A percentile compares a stretch with the other conserved stretches of the same genome.
phyloP scores from a whole-genome alignment of 1,139 yeast genomes.

The Pichia sp. region DNA sequence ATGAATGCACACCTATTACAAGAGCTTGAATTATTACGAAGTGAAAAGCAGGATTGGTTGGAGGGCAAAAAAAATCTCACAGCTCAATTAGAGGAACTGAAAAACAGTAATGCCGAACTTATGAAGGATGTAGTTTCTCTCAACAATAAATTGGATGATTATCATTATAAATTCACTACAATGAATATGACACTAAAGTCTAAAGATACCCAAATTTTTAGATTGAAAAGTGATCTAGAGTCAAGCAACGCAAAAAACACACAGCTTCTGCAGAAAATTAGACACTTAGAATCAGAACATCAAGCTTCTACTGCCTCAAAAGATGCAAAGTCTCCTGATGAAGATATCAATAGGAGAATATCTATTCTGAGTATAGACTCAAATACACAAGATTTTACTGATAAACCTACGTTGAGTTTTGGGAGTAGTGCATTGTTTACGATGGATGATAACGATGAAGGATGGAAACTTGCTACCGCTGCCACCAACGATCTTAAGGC shows the following conservation, averaged over 20 bases:
- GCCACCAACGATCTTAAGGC: constrained; percentile 76
- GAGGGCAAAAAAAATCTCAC: constrained; percentile 37
- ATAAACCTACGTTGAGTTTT: background rate
- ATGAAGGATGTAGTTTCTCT: constrained; percentile 37
- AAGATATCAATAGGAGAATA: constrained; percentile 25
- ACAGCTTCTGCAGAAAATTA: constrained; percentile 36
- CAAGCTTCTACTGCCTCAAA: background rate
- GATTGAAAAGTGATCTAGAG: constrained; percentile 56
- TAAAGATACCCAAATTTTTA: constrained; percentile 56
- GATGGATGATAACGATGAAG: constrained; percentile 51
- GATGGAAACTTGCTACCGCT: constrained; percentile 87
- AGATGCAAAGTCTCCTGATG: constrained; percentile 14
- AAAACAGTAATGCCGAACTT: constrained; percentile 37
- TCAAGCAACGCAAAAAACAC: constrained; percentile 41
- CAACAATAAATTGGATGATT: constrained; percentile 35
- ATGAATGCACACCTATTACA: constrained; percentile 31
- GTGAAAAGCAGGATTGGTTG: constrained; percentile 47
- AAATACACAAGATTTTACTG: constrained; percentile 4
- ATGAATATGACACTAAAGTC: constrained; percentile 50
- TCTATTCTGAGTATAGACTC: constrained; percentile 24
- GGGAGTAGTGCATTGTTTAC: constrained; percentile 19
- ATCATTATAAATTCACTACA: constrained; percentile 44
- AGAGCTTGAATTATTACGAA: constrained; percentile 46
- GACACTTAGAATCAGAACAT: constrained; percentile 8
- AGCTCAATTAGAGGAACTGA: constrained; percentile 35